Evolutionary conservation across 495 filamentous ascomycete genomes (phyloP).

Genomic region (Penicillium macrosclerotiorum): DNA sequence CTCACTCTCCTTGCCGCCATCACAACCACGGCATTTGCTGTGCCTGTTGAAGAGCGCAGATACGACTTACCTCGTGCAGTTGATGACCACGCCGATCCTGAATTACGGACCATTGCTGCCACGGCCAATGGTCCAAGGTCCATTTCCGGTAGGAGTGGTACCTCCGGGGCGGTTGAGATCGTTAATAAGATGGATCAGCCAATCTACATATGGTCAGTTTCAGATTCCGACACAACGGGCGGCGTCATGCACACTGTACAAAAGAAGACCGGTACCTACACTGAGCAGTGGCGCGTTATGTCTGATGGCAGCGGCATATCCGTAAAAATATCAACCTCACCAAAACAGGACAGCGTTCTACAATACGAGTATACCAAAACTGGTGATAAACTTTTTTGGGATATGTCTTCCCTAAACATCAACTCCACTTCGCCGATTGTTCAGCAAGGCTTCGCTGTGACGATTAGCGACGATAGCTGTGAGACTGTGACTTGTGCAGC

Average conservation of each 20-base stretch:
- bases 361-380: slow-evolving; percentile 47
- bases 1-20: slow-evolving; percentile 13
- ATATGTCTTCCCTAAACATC: slow-evolving; percentile 44
- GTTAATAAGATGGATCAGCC: slow-evolving; percentile 35
- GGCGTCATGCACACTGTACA: slow-evolving; percentile 30
- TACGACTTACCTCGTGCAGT: too few relatives aligned
- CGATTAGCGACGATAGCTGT: slow-evolving; percentile 28
- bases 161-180: slow-evolving; percentile 31
- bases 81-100: too few relatives aligned
- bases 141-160: slow-evolving; percentile 12
- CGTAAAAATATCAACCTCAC: slow-evolving; percentile 39
- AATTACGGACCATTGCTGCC: slow-evolving; percentile 1
- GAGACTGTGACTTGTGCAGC: slow-evolving; percentile 27
- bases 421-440: slow-evolving; percentile 28
- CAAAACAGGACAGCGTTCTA: slow-evolving; percentile 26
- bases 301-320: slow-evolving; percentile 41
- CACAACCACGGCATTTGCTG: slow-evolving; percentile 17
- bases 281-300: slow-evolving; percentile 33
- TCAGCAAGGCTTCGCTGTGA: slow-evolving; percentile 33
- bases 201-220: slow-evolving; percentile 37
- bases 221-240: slow-evolving; percentile 21
- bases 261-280: slow-evolving; percentile 23
- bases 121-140: not conserved
- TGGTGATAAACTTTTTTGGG: slow-evolving; percentile 42
- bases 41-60: too few relatives aligned